A percentile compares a stretch with the other conserved stretches of the same genome.
phyloP scores from a whole-genome alignment of 2,329 filamentous ascomycete genomes.

The Aaosphaeria pasadenensis region DNA sequence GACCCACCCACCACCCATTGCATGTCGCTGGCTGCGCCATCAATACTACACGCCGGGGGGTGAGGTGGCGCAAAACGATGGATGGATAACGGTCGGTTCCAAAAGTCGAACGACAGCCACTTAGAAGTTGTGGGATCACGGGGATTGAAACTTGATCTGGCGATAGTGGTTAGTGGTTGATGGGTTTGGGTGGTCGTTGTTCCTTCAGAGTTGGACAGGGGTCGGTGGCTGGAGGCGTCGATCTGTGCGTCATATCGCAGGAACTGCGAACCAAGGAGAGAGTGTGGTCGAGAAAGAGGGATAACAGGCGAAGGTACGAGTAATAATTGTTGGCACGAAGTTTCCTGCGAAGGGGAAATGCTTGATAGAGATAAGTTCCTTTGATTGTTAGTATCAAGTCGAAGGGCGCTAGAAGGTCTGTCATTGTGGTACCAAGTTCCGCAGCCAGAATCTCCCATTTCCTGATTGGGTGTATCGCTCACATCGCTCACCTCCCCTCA shows the following conservation, averaged over 20 bases:
- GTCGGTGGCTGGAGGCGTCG: not conserved
- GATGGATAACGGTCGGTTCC: conserved; percentile 3
- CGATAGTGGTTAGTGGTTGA: not conserved
- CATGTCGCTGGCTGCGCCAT: not conserved
- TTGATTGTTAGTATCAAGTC: too few relatives aligned
- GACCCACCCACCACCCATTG: conserved; percentile 1
- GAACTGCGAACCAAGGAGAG: too few relatives aligned
- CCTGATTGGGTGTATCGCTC: not conserved
- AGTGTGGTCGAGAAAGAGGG: too few relatives aligned
- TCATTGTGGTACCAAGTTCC: too few relatives aligned
- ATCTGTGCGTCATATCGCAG: too few relatives aligned
- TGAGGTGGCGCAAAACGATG: not conserved
- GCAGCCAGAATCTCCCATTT: too few relatives aligned
- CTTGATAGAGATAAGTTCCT: too few relatives aligned
- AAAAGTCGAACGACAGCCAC: not conserved
- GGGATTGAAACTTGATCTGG: conserved; percentile 11
- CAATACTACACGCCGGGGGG: not conserved
- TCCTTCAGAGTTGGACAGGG: not conserved
- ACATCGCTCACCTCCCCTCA: not conserved
- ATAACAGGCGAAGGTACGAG: too few relatives aligned
- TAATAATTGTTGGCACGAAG: too few relatives aligned
- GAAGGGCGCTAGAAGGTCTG: too few relatives aligned
- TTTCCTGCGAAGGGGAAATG: too few relatives aligned
- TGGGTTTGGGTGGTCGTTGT: not conserved
- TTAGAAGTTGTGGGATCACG: not conserved